Evolutionary conservation across 345 rosid genomes (phyloP).

Genomic region (Lepidium sativum): DNA sequence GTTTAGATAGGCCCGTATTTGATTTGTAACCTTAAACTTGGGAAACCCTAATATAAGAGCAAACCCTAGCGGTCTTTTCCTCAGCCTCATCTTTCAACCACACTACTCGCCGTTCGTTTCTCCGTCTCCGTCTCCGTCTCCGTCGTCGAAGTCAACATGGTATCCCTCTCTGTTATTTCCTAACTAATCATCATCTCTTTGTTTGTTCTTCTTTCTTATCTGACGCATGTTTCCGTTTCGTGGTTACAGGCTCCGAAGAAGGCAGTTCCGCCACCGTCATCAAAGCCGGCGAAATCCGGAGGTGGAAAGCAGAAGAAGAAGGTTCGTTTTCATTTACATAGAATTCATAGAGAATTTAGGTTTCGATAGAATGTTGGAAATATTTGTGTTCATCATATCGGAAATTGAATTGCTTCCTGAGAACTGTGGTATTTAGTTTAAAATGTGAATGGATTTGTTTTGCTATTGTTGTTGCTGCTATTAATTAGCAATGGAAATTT

Average conservation of each 20-base stretch:
- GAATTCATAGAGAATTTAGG: background rate
- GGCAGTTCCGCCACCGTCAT: conserved; percentile 69
- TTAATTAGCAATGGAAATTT: background rate
- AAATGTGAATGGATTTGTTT: background rate
- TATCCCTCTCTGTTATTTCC: background rate
- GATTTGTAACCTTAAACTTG: background rate
- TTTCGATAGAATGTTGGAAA: background rate
- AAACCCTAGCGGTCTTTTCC: background rate
- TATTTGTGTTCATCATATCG: background rate
- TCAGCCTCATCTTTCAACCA: background rate
- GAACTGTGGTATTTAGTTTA: background rate
- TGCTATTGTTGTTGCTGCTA: background rate
- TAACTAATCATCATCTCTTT: background rate
- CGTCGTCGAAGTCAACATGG: conserved; percentile 23
- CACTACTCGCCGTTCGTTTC: background rate
- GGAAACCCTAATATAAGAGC: conserved; percentile 9
- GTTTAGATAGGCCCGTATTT: background rate
- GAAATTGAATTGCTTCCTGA: background rate
- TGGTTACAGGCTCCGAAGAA: conserved; percentile 57
- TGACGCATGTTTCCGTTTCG: background rate
- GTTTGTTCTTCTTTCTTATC: background rate
- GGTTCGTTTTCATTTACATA: conserved; percentile 24
- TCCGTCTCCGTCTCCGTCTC: too few relatives aligned
- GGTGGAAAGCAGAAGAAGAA: conserved; percentile 84
- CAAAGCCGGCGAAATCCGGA: conserved; percentile 66